phyloP scores from a whole-genome alignment of 73 alveolate genomes.

The Blepharisma japonicum region DNA sequence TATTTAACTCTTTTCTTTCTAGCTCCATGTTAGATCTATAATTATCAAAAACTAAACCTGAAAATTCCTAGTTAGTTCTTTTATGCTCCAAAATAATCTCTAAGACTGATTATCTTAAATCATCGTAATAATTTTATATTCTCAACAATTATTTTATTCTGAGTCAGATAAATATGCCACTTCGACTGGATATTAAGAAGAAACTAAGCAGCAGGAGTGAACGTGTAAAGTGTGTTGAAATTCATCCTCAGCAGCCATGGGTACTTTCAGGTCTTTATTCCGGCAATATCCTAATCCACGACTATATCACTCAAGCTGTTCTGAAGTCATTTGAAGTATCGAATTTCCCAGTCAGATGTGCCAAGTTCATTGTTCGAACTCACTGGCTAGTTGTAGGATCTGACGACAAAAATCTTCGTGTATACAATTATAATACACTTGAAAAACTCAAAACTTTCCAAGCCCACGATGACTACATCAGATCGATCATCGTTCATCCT shows the following conservation, averaged over 20 bases:
- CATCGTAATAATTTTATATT: too few species aligned
- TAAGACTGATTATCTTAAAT: too few species aligned
- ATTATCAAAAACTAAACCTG: too few species aligned
- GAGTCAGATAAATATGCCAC: too few species aligned
- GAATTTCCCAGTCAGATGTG: slow-evolving; percentile 93
- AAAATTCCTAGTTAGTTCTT: too few species aligned
- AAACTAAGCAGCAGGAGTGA: slow-evolving; percentile 87
- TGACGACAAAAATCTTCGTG: slow-evolving; percentile 74
- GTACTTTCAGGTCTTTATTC: slow-evolving; percentile 93
- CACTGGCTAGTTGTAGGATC: slow-evolving; percentile 73
- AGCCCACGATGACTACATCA: slow-evolving; percentile 97
- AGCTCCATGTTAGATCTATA: too few species aligned
- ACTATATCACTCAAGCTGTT: slow-evolving; percentile 86
- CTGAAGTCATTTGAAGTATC: slow-evolving; percentile 73
- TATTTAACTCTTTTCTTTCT: too few species aligned
- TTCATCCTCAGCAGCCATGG: slow-evolving; percentile 97
- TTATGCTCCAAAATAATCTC: too few species aligned
- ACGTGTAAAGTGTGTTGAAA: slow-evolving; percentile 95
- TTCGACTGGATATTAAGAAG: slow-evolving; percentile 50
- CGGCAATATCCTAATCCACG: slow-evolving; percentile 96
- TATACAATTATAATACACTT: slow-evolving; percentile 95
- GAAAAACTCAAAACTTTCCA: slow-evolving; percentile 90
- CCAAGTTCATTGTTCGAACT: slow-evolving; percentile 92
- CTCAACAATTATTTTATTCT: too few species aligned
- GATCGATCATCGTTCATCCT: slow-evolving; percentile 94